A percentile compares a stretch with the other conserved stretches of the same genome.
These are phyloP conservation scores for Aspergillus cejpii DNA, from an alignment of 2,329 filamentous ascomycete genomes.

Conservation along the genomic window DNA sequence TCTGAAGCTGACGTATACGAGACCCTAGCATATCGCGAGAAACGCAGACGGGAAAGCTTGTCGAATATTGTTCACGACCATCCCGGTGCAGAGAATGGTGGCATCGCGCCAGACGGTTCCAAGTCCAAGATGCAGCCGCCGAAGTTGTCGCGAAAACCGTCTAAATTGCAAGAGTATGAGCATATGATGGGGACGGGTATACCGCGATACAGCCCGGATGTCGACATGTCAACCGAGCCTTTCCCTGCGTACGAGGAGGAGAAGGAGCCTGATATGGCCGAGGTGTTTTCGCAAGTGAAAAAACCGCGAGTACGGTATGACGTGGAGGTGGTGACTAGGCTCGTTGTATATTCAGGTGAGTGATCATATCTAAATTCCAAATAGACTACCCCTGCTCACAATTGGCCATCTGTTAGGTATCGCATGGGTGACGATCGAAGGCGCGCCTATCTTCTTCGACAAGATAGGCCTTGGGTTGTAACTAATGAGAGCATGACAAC, in stretches of 20 bases:
- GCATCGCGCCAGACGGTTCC: slow-evolving; percentile 14
- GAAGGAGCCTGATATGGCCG: slow-evolving; percentile 53
- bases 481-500: background rate
- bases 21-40: slow-evolving; percentile 82
- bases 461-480: slow-evolving; percentile 5
- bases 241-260: slow-evolving; percentile 32
- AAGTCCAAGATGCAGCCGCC: slow-evolving; percentile 30
- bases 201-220: slow-evolving; percentile 34
- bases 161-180: slow-evolving; percentile 58
- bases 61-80: slow-evolving; percentile 34
- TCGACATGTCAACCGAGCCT: slow-evolving; percentile 19
- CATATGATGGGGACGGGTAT: slow-evolving; percentile 64
- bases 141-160: slow-evolving; percentile 41
- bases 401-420: slow-evolving; percentile 53
- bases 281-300: slow-evolving; percentile 77
- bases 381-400: slow-evolving; percentile 1
- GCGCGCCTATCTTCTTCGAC: slow-evolving; percentile 52
- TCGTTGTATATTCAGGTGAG: slow-evolving; percentile 88
- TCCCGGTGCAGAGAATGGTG: slow-evolving; percentile 20
- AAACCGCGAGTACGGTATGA: slow-evolving; percentile 90
- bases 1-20: slow-evolving; percentile 96
- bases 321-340: slow-evolving; percentile 95
- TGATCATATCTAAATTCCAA: slow-evolving; percentile 9
- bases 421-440: slow-evolving; percentile 69
- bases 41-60: slow-evolving; percentile 55